Base-by-base conservation (phyloP, 768 basidiomycete species). In the Tylopilus vinaceipallidus region DNA sequence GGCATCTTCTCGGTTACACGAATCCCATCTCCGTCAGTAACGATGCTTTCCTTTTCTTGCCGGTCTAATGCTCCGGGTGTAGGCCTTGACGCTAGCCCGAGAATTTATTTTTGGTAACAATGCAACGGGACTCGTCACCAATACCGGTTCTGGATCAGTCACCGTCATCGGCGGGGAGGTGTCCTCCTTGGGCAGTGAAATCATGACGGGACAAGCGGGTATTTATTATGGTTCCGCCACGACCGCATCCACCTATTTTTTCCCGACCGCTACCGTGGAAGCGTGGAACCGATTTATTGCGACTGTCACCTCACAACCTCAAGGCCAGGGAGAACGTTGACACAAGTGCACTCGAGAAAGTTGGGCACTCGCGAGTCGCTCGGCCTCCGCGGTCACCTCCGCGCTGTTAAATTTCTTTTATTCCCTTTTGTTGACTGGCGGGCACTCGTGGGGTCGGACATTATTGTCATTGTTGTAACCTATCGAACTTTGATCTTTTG, bases 101-200 rank as follows among this genome's bases (percentile, higher is more conserved):
- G 83, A 89, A 52, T 89, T 88, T 54, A 70, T 89, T 42, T 69
- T 89, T 34, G 86, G 87, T 3, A 67, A 65, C 48, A 84, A 86
- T 63, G 49, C 68, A 27, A 81, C 81, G 2, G 87, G 86, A 0
- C 73, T 80, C 6, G 80, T 88, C 32, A 68, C 62, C 19, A 60
- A 61, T 9, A 52, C 58, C 6, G 19, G 26, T 47, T 53, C 53
- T 0, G 68, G 63, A 32, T 24, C 53, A 11, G 57, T 56, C 32
- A 41, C 61, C 3, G 76, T 78, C 34, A 51, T 76, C 20, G 79
- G 78, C 11, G 86, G 85, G 9, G 79, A 81, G 56, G 66, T 75
- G 59, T 36, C 74, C 3, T 64, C 73, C 1, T 64, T 84, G 2
- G 72, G 71, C 6, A 70, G 62, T 26, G 73, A 75, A 40, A 60